phyloP scores from a whole-genome alignment of 805 yeast species.

The Candida pseudoglaebosa region DNA sequence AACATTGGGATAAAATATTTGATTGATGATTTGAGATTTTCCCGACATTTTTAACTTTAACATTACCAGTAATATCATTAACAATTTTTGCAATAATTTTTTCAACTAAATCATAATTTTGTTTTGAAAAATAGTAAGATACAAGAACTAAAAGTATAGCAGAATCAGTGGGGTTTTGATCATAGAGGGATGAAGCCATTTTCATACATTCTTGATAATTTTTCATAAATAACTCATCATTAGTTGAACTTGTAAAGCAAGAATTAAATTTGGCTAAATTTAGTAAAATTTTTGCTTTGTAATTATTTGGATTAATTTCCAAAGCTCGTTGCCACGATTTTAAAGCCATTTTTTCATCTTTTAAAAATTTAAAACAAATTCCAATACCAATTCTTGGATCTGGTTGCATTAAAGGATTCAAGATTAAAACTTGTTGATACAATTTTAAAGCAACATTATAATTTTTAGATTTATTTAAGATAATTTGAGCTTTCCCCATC shows the following conservation, averaged over 20 bases:
- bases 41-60: slow-evolving; percentile 13
- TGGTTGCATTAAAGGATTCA: slow-evolving; percentile 76
- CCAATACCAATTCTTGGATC: slow-evolving; percentile 96
- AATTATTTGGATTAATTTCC: slow-evolving; percentile 57
- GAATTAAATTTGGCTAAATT: slow-evolving; percentile 66
- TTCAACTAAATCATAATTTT: slow-evolving; percentile 54
- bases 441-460: slow-evolving; percentile 70
- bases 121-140: slow-evolving; percentile 67
- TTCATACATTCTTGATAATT: slow-evolving; percentile 58
- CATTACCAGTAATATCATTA: slow-evolving; percentile 16
- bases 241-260: slow-evolving; percentile 51
- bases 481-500: slow-evolving; percentile 78
- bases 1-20: slow-evolving; percentile 31
- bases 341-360: slow-evolving; percentile 71
- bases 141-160: slow-evolving; percentile 65
- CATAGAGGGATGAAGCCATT: slow-evolving; percentile 36
- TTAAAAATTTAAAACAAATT: slow-evolving; percentile 85
- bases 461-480: slow-evolving; percentile 63
- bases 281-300: slow-evolving; percentile 61
- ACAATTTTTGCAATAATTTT: slow-evolving; percentile 52
- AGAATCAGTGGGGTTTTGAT: slow-evolving; percentile 46
- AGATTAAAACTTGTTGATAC: slow-evolving; percentile 76
- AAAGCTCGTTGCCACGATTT: slow-evolving; percentile 79
- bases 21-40: slow-evolving; percentile 25
- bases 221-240: slow-evolving; percentile 58